Base-by-base conservation (phyloP, 2,329 filamentous ascomycete genomes). In the Catunica adiposa region DNA sequence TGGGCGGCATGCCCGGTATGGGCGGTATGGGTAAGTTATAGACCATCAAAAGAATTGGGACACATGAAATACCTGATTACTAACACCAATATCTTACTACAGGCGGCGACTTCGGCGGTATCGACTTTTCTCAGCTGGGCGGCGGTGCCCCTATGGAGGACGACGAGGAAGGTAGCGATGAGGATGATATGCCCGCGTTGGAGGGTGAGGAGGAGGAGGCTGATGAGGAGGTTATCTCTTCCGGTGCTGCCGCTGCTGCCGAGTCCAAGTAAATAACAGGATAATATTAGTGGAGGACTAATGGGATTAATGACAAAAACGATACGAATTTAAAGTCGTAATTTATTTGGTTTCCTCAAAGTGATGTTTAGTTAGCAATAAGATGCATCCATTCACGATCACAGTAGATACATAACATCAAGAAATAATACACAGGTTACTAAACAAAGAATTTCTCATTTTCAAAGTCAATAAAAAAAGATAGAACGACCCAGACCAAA, bases 71-170 rank as follows among this genome's bases (percentile, higher is more conserved):
- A n/a, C 3, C 34, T 15, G 29, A 50, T 15, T 29, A n/a, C 31
- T 46, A 52, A 44, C 51, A 34, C 20, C 8, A n/a, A n/a, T n/a
- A 22, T 20, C 26, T 52, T 20, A 14, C 20, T 52, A 52, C 38
- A 56, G 56, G 56, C 26, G 82, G 80, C 62, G 86, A 88, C 69
- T 87, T 92, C 61, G 82, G 85, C 64, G 86, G 86, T 64, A 92
- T 95, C 66, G 89, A 94, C 72, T 94, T 94, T 80, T 92, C 86
- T 64, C 94, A 94, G 77, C 83, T 94, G 60, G 83, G 82, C 61
- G 83, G 76, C 60, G 79, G 75, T 61, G 71, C 67, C 50, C 71
- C 47, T 3, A 60, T 60, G 31, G 57, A 42, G 26, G 59, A 75
- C 25, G 72, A 66, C 1, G 69, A 69, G 0, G 73, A 75, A 1